Evolutionary conservation across 2,329 filamentous ascomycete species (phyloP), one percentile per base, ranked within the genome.

Genomic region (Xylaria hypoxylon): DNA sequence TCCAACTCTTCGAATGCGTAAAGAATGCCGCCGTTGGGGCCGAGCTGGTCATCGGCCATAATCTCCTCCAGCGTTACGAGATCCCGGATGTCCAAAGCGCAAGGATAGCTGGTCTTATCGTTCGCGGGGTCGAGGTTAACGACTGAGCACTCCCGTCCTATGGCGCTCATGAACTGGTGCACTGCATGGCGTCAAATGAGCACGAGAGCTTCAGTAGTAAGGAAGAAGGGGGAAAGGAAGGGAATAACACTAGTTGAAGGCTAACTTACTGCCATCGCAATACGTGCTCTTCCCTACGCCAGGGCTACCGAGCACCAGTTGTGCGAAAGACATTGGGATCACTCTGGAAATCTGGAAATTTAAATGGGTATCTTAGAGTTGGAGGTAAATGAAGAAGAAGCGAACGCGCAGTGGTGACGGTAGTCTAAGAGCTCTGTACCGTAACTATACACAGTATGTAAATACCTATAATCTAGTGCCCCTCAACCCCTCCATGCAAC

Each of bases 101-200:
- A 93, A 22, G 91, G 90, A 79, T 98, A 99, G 68, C 89, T 92
- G 1, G 94, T 96, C 67, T 91, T 90, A 76, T 98, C 95, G 83
- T 99, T 99, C 61, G 96, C 96, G 28, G 96, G 96, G 80, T 99
- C 96, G 71, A 99, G 90, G 78, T 99, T 99, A 65, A 97, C 93
- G 42, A 98, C 90, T 17, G 93, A 96, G 83, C 93, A 97, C 79
- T 96, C 94, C 63, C 96, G 91, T 67, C 94, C 94, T 77, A 99
- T 97, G 70, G 96, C 95, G 71, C 91, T 91, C 86, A 98, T 91
- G 82, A 99, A 99, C 82, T 99, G 96, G 77, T 97, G 93, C 92
- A 99, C 89, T 90, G 65, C 10, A 28, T 22, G 24, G 8, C 19
- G 19, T 44, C 11, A 26, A 33, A 38, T 65, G 6, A 67, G 65